Evolutionary conservation across 1,139 yeast species (phyloP), one percentile per base, ranked within the genome.

Genomic region (Hyphopichia pseudoburtonii): DNA sequence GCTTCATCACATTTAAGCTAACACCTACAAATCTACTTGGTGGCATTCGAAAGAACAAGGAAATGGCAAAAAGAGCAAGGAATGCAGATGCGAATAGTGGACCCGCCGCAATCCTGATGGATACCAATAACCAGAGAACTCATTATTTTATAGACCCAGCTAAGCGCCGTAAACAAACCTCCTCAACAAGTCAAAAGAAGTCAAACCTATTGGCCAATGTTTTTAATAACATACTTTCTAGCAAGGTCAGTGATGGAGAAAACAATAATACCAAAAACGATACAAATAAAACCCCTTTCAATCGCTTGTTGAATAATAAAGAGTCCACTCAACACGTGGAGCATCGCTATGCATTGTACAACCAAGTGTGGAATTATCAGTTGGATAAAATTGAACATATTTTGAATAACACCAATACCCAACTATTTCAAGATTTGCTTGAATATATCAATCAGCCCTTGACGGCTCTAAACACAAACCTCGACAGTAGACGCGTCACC

Each of bases 341-440:
- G 14, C 50, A 56, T 15, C 52, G 85, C 24, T 73, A 63, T 51
- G 46, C 56, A 4, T 42, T 72, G n/a, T 77, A 64, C 45, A 45
- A 56, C 10, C 44, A 48, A n/a, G 57, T 67, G 12, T 73, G 75
- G 80, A 43, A 52, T 2, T 49, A 47, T 34, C 80, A 69, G 47
- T 45, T 56, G 36, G 44, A 41, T 7, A 61, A 60, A 39, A 74
- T 73, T 19, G 60, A 66, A 34, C 34, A 50, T 12, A 65, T 74
- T 21, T 51, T 76, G 38, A 59, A 61, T 37, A 55, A 57, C 39
- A 63, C 71, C 28, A 73, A 73, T 47, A 49, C 57, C 34, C 62
- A 64, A 9, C 54, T 70, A 33, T 72, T 72, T 42, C 51, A 55
- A 19, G 51, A 59, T 16, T 51, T 75, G 32, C 40, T 55, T 14